Base-by-base conservation (phyloP, 129 eudicot genomes). In the Cynara cardunculus region DNA sequence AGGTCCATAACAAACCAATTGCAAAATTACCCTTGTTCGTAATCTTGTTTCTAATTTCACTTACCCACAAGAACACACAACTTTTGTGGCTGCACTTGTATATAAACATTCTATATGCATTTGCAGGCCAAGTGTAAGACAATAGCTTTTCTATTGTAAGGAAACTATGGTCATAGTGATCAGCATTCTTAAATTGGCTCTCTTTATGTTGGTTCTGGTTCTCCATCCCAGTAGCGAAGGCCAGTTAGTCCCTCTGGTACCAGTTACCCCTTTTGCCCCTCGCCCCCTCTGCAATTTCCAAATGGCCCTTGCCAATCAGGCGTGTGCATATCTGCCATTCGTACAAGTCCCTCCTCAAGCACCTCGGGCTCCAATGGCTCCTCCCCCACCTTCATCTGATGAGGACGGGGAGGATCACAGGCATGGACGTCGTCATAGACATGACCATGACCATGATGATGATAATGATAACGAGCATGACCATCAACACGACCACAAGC, bases 201-300 rank as follows among this genome's bases (percentile, higher is more conserved):
- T 87, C 76, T 35, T 88, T 70, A n/a, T 83, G 41, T 69, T 86
- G 74, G 39, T 86, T 46, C 39, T 90, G 62, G 87, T 82, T 32
- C 78, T 87, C 37, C 73, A 56, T 65, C 85, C 88, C 2, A 71
- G 25, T 71, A 82, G 78, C 7, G 74, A 82, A 74, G 68, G 87
- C 81, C 91, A 89, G 25, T 72, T 80, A 18, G 67, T 81, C 32
- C 75, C 76, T 5, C 81, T 7, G 34, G 81, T 78, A 72, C 87
- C 87, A 25, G 18, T 69, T 28, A 44, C 86, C 7, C 87, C 89
- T 32, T 26, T 84, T 78, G 21, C 75, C 13, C 86, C 83, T 7
- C 87, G 87, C 26, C 96, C 97, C 0, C 92, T 94, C 53, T 94
- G 98, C 73, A 72, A 70, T 0, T 90, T 88, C 81, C 96, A 91